These are phyloP conservation scores for Insectozyma bohioensis DNA, from an alignment of 1,139 yeast genomes.

Conservation along the genomic window DNA sequence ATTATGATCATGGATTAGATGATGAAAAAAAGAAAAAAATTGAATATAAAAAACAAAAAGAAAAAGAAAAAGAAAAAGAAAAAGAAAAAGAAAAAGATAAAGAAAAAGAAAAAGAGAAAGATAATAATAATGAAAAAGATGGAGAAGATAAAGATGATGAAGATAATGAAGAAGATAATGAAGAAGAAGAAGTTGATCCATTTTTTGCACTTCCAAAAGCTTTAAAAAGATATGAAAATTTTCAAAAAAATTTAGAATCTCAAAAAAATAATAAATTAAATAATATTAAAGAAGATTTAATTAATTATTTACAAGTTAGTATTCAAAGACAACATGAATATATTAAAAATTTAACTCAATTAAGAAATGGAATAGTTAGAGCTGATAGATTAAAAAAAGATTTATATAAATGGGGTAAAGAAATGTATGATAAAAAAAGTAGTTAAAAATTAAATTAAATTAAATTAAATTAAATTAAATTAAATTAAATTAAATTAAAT, in stretches of 20 bases:
- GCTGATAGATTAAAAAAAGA: slow-evolving; percentile 74
- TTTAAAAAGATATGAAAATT: slow-evolving; percentile 35
- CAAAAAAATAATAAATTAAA: slow-evolving; percentile 29
- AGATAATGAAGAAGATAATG: slow-evolving; percentile 53
- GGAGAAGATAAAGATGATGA: slow-evolving; percentile 63
- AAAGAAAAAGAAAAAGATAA: slow-evolving; percentile 67
- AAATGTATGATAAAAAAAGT: slow-evolving; percentile 69
- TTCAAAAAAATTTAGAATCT: slow-evolving; percentile 27
- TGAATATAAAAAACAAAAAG: slow-evolving; percentile 3
- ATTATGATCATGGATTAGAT: slow-evolving; percentile 64
- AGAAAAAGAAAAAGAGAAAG: slow-evolving; percentile 79
- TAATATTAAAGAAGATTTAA: slow-evolving; percentile 39
- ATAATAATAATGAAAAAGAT: slow-evolving; percentile 38
- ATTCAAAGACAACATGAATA: slow-evolving; percentile 90
- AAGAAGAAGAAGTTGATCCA: slow-evolving; percentile 32
- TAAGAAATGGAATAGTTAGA: slow-evolving; percentile 72
- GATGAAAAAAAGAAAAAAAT: slow-evolving; percentile 21
- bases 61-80: slow-evolving; percentile 1
- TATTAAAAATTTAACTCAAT: slow-evolving; percentile 68
- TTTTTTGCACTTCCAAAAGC: slow-evolving; percentile 41
- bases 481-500: neutral
- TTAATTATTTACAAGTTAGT: slow-evolving; percentile 47
- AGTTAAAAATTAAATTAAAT: slow-evolving; percentile 12
- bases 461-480: neutral
- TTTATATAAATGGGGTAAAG: slow-evolving; percentile 79